Conservation (phyloP, 2,329 filamentous ascomycete species). For the Aureobasidium leucospermi region DNA sequence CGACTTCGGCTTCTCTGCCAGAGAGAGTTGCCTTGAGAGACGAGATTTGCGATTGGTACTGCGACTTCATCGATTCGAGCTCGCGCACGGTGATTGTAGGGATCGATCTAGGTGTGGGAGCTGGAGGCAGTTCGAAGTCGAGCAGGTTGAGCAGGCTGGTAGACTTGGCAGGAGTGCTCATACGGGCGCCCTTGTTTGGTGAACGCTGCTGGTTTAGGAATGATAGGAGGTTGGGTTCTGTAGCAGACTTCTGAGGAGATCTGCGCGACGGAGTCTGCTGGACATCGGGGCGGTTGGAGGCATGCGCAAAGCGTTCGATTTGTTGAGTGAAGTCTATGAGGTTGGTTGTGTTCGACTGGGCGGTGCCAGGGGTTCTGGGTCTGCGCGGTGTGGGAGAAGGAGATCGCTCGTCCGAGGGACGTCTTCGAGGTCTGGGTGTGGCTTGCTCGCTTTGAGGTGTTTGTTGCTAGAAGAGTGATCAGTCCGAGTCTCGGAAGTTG, state of each 20-base stretch:
- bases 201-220: slow-evolving; percentile 36
- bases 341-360: slow-evolving; percentile 60
- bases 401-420: slow-evolving; percentile 33
- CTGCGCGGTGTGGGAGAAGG: slow-evolving; percentile 48
- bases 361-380: slow-evolving; percentile 34
- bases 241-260: slow-evolving; percentile 45
- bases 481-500: neutral
- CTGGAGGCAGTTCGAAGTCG: slow-evolving; percentile 89
- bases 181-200: slow-evolving; percentile 28
- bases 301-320: slow-evolving; percentile 47
- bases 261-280: slow-evolving; percentile 23
- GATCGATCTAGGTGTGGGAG: slow-evolving; percentile 84
- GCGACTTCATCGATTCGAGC: slow-evolving; percentile 84
- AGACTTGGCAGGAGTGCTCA: slow-evolving; percentile 36
- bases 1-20: slow-evolving; percentile 87
- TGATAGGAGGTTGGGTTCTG: slow-evolving; percentile 42
- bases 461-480: neutral
- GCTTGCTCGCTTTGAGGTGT: slow-evolving; percentile 30
- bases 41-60: slow-evolving; percentile 85
- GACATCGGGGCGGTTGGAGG: slow-evolving; percentile 31
- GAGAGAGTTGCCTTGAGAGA: slow-evolving; percentile 86
- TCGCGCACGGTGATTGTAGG: slow-evolving; percentile 88
- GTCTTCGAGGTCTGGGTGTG: slow-evolving; percentile 46
- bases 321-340: slow-evolving; percentile 85
- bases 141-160: slow-evolving; percentile 60